These are phyloP conservation scores for Cryptosporidium andersoni DNA, from an alignment of 169 alveolate genomes.

Conservation along the genomic window DNA sequence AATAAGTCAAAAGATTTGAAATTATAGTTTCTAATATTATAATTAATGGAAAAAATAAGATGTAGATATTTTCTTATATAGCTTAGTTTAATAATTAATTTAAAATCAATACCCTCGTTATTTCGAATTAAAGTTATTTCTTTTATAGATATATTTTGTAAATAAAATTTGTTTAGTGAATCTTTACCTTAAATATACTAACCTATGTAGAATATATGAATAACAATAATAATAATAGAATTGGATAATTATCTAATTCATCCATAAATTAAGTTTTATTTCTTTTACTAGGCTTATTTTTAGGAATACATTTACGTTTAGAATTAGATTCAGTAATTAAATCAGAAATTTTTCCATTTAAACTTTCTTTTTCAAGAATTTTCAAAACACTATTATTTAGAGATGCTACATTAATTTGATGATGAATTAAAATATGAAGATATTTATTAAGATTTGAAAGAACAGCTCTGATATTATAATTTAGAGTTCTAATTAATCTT, in stretches of 20 bases:
- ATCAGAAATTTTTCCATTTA: constrained; percentile 2
- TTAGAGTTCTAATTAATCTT: constrained; percentile 31
- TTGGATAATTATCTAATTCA: not conserved
- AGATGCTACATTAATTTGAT: constrained; percentile 50
- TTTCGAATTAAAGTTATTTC: too few relatives aligned
- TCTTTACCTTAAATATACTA: too few relatives aligned
- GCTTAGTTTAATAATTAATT: too few relatives aligned
- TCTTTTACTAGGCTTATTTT: constrained; percentile 20
- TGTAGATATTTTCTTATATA: too few relatives aligned
- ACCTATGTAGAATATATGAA: too few relatives aligned
- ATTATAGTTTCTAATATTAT: too few relatives aligned
- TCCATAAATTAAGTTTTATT: not conserved
- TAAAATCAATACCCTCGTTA: too few relatives aligned
- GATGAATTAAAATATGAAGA: constrained; percentile 25
- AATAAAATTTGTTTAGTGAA: too few relatives aligned
- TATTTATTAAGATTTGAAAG: constrained; percentile 30
- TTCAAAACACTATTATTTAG: constrained; percentile 53
- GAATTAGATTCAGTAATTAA: constrained; percentile 9
- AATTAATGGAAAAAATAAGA: too few relatives aligned
- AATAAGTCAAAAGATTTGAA: too few relatives aligned
- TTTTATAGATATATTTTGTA: too few relatives aligned
- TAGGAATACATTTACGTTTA: not conserved
- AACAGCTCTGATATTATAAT: constrained; percentile 52
- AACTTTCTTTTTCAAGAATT: constrained; percentile 40
- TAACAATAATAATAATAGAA: not conserved